Evolutionary conservation across 805 yeast species (phyloP).

Genomic region (Metschnikowia corniflorae): DNA sequence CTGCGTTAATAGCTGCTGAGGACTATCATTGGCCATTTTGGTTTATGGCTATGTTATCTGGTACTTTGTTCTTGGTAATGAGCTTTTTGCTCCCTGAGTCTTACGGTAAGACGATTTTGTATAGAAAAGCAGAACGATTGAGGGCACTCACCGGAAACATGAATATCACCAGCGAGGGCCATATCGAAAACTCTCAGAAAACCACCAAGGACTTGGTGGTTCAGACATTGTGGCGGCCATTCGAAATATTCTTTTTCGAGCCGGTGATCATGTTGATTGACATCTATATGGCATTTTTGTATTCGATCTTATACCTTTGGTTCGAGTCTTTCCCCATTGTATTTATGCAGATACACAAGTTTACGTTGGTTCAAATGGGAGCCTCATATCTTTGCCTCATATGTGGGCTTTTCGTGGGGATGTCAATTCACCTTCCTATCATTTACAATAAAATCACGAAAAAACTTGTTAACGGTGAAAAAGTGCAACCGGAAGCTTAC

Average conservation of each 20-base stretch:
- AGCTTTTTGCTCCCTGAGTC: conserved; percentile 13
- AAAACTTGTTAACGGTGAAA: conserved; percentile 3
- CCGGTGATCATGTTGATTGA: conserved; percentile 16
- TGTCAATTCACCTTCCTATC: conserved; percentile 7
- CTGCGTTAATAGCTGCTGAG: conserved; percentile 34
- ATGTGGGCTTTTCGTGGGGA: conserved; percentile 10
- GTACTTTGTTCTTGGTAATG: conserved; percentile 7
- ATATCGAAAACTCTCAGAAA: conserved; percentile 7
- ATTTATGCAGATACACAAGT: conserved; percentile 8
- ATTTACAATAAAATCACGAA: conserved; percentile 9
- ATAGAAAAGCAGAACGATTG: conserved; percentile 15
- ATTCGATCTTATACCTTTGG: conserved; percentile 15
- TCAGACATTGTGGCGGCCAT: conserved; percentile 13
- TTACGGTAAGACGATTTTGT: conserved; percentile 11
- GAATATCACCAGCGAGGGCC: conserved; percentile 12
- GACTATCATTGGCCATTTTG: conserved; percentile 16
- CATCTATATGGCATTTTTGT: conserved; percentile 13
- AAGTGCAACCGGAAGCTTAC: conserved; percentile 10
- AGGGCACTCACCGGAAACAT: conserved; percentile 11
- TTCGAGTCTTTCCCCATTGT: conserved; percentile 17
- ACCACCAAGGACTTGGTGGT: conserved; percentile 2
- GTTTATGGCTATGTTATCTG: conserved; percentile 12
- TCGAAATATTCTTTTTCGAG: conserved; percentile 11
- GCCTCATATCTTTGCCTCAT: conserved; percentile 9
- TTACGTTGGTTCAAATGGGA: conserved; percentile 13